These are phyloP conservation scores for Zasmidium cellare DNA, from an alignment of 2,329 filamentous ascomycete genomes.

Conservation along the genomic window DNA sequence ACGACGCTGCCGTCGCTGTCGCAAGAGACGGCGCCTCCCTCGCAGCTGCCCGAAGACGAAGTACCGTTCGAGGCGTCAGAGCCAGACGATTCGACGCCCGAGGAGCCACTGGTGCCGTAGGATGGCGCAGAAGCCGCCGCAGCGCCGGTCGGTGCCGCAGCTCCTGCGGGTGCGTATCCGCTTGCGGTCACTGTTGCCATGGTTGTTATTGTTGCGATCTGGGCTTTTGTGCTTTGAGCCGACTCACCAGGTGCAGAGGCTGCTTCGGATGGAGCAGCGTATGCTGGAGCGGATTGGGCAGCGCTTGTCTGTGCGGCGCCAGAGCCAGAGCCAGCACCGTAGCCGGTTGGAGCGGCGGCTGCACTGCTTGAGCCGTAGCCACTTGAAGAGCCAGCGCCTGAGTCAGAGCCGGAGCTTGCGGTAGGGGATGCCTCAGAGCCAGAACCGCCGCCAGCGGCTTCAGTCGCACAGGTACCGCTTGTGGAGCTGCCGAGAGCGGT, in stretches of 20 bases:
- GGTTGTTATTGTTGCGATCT: conserved; percentile 17
- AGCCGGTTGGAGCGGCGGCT: conserved; percentile 2
- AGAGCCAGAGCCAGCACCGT: no score
- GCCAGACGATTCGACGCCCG: conserved; percentile 5
- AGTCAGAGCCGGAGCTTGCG: conserved; percentile 9
- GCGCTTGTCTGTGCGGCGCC: no score
- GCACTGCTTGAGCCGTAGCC: conserved; percentile 3
- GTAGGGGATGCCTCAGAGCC: conserved; percentile 13
- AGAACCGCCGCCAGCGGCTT: conserved; percentile 8
- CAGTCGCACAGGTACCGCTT: conserved; percentile 6
- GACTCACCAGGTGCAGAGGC: conserved; percentile 2
- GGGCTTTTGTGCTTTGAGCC: background rate
- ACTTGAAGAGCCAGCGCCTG: background rate
- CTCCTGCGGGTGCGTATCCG: conserved; percentile 11
- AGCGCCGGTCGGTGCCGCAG: conserved; percentile 1
- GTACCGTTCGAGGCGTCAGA: conserved; percentile 15
- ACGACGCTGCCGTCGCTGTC: conserved; percentile 39
- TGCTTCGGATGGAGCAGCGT: conserved; percentile 3
- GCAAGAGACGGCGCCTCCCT: conserved; percentile 15
- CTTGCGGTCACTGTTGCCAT: conserved; percentile 16
- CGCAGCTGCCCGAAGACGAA: conserved; percentile 14
- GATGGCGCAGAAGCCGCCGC: background rate
- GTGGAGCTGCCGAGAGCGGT: conserved; percentile 19
- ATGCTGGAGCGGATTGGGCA: conserved; percentile 3
- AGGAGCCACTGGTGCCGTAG: conserved; percentile 15